Evolutionary conservation across 768 basidiomycete species (phyloP), one percentile per base, ranked within the genome.

Genomic region (Tubosaeta brunneosetosa): DNA sequence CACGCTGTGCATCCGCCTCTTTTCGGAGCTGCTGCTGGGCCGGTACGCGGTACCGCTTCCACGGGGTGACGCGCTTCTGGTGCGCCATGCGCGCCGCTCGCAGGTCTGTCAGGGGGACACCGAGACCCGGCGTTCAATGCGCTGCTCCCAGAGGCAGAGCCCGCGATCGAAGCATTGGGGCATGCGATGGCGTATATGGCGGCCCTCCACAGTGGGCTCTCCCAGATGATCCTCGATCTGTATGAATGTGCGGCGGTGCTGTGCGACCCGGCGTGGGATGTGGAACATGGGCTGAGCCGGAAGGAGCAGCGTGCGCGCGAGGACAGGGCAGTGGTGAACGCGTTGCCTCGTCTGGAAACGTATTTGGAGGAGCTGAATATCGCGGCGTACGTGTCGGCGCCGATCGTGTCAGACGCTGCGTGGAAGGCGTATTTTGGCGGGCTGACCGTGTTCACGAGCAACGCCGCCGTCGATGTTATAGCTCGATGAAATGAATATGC

Each of bases 141-240:
- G 6, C 71, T 80, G 51, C 74, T 85, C 49, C 84, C 82, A 6
- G 78, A 79, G 61, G 77, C 81, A 10, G 76, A 80, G 47, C 52
- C 55, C 12, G 72, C 78, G 6, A 64, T 85, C 48, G 78, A 82
- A 68, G 78, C 83, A n/a, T 78, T 85, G 38, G 84, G 84, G 4
- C 81, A 84, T 60, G 78, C 82, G 14, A 69, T 82, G 38, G 80
- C 83, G 3, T 83, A 84, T 61, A 77, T 81, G 6, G 78, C 78
- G 16, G 83, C 75, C 16, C 52, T 76, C 41, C 67, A 69, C 32
- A 68, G 71, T 12, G 72, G 70, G 4, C 60, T 84, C 27, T 76
- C 77, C 3, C 66, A 71, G 56, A 71, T 74, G 16, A 71, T 86
- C 27, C 68, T 84, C 31, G 80, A 83, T 50, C 29, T 84, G 8